Base-by-base conservation (phyloP, 805 yeast species). In the Schwanniomyces sp. region DNA sequence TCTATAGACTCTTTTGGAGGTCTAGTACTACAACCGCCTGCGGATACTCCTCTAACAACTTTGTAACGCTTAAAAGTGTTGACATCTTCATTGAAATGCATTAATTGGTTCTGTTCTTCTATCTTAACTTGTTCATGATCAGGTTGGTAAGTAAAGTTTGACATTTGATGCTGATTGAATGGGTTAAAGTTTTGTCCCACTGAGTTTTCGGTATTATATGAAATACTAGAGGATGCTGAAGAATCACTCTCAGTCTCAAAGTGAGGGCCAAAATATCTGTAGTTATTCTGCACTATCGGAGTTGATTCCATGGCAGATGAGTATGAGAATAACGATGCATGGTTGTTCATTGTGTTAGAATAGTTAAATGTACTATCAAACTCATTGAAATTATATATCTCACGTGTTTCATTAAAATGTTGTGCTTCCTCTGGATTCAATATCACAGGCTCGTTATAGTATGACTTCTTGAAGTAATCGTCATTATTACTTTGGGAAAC, bases 1-100 rank as follows among this genome's bases (percentile, higher is more conserved):
- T 52, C 57, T 7, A 66, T 56, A 7, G 68, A 52, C 26, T 66
- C 61, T 51, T 72, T 76, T 21, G 86, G 86, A 2, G 86, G 85
- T 46, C 77, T 72, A 1, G 83, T 76, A 11, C 74, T 67, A 29
- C 79, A 67, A 0, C 86, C 85, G 17, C 86, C 86, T 3, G 84
- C 80, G 28, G 80, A 75, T 6, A 80, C 65, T 11, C 86, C 86
- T 51, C 87, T 67, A 7, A 80, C 70, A 4, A 82, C 75, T 30
- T 77, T 70, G 53, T 68, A 78, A 29, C 67, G 50, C 25, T 57
- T 55, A 16, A 48, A 46, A 18, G 4, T 12, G 21, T 16, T 32
- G 3, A 32, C n/a, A 14, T 16, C 36, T 7, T 7, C 36, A 14
- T 8, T 4, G 14, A 18, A 10, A 7, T 8, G 21, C 8, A 32